These are phyloP conservation scores for Solidago caesia DNA, from an alignment of 129 eudicot genomes.

Conservation along the genomic window DNA sequence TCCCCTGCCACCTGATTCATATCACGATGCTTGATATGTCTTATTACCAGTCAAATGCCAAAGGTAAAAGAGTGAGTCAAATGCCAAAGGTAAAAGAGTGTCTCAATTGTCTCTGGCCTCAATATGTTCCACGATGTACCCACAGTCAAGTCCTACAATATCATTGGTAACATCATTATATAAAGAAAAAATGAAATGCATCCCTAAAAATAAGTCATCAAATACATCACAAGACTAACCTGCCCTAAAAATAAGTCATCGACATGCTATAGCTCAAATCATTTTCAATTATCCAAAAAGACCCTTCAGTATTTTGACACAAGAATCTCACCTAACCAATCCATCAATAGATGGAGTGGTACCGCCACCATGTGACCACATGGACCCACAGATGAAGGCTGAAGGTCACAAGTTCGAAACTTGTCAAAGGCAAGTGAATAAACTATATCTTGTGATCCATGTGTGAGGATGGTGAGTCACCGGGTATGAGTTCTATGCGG, in stretches of 20 bases:
- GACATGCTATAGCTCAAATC: neutral
- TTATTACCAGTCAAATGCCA: constrained; percentile 98
- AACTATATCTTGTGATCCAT: no score
- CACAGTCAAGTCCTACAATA: constrained; percentile 89
- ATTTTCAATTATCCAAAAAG: neutral
- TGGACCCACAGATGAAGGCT: no score
- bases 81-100: constrained; percentile 92
- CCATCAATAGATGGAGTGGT: no score
- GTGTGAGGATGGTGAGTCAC: no score
- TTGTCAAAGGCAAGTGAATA: constrained; percentile 32
- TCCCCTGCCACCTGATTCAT: no score
- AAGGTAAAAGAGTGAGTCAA: constrained; percentile 90
- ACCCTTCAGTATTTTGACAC: neutral
- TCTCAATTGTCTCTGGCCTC: constrained; percentile 98
- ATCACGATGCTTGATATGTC: constrained; percentile 61
- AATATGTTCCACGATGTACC: constrained; percentile 99
- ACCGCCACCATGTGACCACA: no score
- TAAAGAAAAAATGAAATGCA: constrained; percentile 2
- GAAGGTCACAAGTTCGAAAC: no score
- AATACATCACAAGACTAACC: constrained; percentile 43
- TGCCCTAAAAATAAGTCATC: constrained; percentile 45
- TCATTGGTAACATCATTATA: constrained; percentile 3
- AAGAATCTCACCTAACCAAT: constrained; percentile 46
- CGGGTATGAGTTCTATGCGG: no score
- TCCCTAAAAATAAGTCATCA: neutral